Evolutionary conservation across 306 rosid genomes (phyloP).

Genomic region (Cucurbita pepo): DNA sequence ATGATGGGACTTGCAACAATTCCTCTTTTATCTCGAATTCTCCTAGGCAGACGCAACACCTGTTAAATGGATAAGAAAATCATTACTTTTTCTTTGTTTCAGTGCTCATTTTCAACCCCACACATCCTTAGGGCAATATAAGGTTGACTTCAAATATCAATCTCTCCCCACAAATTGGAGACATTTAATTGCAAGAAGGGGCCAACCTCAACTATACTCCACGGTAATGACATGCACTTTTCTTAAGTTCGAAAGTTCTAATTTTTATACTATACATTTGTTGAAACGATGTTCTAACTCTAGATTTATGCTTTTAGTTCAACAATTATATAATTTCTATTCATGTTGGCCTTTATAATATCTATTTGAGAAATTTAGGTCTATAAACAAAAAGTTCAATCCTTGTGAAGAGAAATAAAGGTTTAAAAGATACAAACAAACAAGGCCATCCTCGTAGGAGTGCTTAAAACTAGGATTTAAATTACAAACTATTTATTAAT

Average conservation of each 20-base stretch:
- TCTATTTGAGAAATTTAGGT: background rate
- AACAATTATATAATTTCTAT: too few species aligned
- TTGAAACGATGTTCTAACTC: too few species aligned
- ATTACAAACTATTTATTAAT: background rate
- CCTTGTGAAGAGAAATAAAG: background rate
- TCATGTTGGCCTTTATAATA: too few species aligned
- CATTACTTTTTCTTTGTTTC: background rate
- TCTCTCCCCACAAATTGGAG: background rate
- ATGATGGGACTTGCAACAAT: constrained; percentile 44
- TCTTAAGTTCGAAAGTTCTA: too few species aligned
- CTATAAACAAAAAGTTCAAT: background rate
- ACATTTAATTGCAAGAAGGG: background rate
- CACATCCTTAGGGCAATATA: background rate
- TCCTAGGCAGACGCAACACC: constrained; percentile 80
- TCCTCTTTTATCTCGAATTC: constrained; percentile 69
- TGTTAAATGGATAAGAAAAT: constrained; percentile 6
- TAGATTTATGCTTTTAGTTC: too few species aligned
- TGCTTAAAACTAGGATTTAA: background rate
- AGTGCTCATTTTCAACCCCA: background rate
- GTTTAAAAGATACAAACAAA: background rate
- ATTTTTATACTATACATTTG: too few species aligned
- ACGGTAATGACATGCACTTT: too few species aligned
- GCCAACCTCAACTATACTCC: too few species aligned
- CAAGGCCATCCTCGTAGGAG: background rate
- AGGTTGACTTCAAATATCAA: background rate